Evolutionary conservation across 306 rosid species (phyloP), one percentile per base, ranked within the genome.

Genomic region (Clitoria ternatea): DNA sequence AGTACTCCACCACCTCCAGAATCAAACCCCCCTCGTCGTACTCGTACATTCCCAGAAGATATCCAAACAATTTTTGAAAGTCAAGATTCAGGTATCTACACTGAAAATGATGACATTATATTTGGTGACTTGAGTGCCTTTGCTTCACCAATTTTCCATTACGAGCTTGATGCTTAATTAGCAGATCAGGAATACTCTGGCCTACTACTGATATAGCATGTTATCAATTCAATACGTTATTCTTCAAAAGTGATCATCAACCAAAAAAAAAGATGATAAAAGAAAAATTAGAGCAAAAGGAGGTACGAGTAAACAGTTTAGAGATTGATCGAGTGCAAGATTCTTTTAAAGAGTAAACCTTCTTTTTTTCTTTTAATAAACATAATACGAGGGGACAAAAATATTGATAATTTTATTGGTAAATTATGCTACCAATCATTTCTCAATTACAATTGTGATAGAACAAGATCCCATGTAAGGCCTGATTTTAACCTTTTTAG

Each of bases 1-100:
- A 29, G 57, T 40, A 30, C 78, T 0, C 39, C 86, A n/a, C 35
- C 70, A 0, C 47, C 76, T 1, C 12, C 55, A 0, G 87, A 85
- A 4, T 44, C 82, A 2, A 81, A 77, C 9, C 74, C 75, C 4
- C 85, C 84, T 1, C 81, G 82, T 3, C 87, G 94, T 1, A 84
- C 83, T 3, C 87, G 94, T 1, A 84, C 83, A 5, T 87, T 93
- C 35, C 98, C 98, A 0, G 96, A 93, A 61, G 96, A 93, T 63
- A 86, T 93, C 69, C 98, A 93, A 61, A 93, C 98, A 0, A 90
- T 82, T 35, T 93, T 93, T 67, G 96, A 82, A 30, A 79, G 82
- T 42, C 80, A 93, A 50, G 89, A 84, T 24, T 79, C 85, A 11
- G 65, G 77, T 7, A 63, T 70, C 82, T 77, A 75, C 39, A 24